Evolutionary conservation across 306 rosid genomes (phyloP), one percentile per base, ranked within the genome.

Genomic region (Astragalus membranaceus): DNA sequence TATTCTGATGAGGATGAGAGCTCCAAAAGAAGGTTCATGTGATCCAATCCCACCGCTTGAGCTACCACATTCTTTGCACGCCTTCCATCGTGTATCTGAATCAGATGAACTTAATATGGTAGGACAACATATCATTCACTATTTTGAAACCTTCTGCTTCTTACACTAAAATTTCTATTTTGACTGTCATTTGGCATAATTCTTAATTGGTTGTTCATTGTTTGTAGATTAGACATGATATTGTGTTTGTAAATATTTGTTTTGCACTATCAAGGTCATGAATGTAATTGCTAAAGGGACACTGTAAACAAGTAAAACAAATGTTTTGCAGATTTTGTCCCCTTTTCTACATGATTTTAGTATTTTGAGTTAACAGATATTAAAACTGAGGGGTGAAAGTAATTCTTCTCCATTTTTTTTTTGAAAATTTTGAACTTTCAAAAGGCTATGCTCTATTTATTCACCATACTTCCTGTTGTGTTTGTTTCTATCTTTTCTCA

Each of bases 11-110:
- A 87, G 99, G 78, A 88, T 94, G 97, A 83, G 49, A 81, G 83
- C 79, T 84, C 96, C 99, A 43, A 87, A 81, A 83, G 85, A 86
- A 44, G 95, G 91, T 35, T 14, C 87, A 8, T 94, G 92, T 37
- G 95, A 88, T 39, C 96, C 97, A 48, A 81, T 94, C 83, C 84
- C 99, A 4, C 99, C 99, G 46, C 95, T 91, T 67, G 99, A 94
- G 56, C 85, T 94, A 43, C 99, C 99, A 15, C 96, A 87, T 78
- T 94, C 97, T 68, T 76, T 94, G 78, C 97, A 94, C 69, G 95
- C 97, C 72, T 86, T 91, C 69, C 89, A 77, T 29, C 92, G 97
- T 69, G 91, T 87, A 55, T 84, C 89, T n/a, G 87, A 86, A 66
- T 46, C 83, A 10, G 92, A 90, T 32, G 88, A 91, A 74, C 76